Evolutionary conservation across 2,329 filamentous ascomycete genomes (phyloP).

Genomic region (Chaetomiaceae sp.): DNA sequence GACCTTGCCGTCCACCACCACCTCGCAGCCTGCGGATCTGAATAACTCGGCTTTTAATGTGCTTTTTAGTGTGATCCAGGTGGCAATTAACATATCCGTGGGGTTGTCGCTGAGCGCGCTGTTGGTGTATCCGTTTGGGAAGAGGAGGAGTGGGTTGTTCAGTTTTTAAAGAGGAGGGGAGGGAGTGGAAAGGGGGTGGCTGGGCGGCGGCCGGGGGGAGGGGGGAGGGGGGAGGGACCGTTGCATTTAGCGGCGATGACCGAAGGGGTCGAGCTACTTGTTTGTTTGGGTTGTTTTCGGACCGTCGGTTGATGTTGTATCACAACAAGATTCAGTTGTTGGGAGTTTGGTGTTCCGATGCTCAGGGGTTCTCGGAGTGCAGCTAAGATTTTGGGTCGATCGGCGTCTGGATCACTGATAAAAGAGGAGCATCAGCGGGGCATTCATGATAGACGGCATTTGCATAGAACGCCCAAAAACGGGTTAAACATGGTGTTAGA

Average conservation of each 20-base stretch:
- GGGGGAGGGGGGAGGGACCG: not conserved
- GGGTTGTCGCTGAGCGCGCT: slow-evolving; percentile 54
- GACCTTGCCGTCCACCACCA: slow-evolving; percentile 18
- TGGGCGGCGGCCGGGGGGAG: too few relatives aligned
- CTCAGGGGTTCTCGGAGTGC: too few relatives aligned
- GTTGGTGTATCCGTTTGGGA: slow-evolving; percentile 53
- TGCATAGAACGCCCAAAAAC: too few relatives aligned
- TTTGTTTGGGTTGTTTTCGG: too few relatives aligned
- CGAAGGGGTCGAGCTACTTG: not conserved
- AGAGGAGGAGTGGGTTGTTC: slow-evolving; percentile 54
- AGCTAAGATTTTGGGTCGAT: not conserved
- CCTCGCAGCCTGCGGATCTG: slow-evolving; percentile 25
- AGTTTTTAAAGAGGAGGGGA: slow-evolving; percentile 40
- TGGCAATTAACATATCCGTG: slow-evolving; percentile 59
- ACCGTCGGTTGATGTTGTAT: too few relatives aligned
- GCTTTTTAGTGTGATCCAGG: slow-evolving; percentile 55
- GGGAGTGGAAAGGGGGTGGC: not conserved
- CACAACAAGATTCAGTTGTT: too few relatives aligned
- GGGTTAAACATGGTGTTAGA: too few relatives aligned
- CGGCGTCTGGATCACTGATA: not conserved
- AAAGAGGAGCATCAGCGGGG: not conserved
- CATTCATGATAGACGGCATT: not conserved
- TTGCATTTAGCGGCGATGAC: not conserved
- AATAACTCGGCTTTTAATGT: slow-evolving; percentile 51
- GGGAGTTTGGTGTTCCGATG: too few relatives aligned